Evolutionary conservation across 208 protist species (phyloP).

Genomic region (Trypanosoma boissoni): DNA sequence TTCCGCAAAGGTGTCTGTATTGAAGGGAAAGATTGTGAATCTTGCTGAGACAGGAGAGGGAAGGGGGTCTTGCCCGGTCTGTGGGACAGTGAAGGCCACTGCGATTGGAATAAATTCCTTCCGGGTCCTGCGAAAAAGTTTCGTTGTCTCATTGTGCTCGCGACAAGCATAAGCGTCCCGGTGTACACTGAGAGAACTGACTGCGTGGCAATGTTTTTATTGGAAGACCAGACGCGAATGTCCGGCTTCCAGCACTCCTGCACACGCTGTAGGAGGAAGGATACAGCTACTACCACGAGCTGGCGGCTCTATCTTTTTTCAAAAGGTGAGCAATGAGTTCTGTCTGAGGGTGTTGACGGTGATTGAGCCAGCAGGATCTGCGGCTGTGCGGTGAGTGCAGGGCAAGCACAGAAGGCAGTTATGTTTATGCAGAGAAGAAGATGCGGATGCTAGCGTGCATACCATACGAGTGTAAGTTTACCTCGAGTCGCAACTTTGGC

Average conservation of each 20-base stretch:
- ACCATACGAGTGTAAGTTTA: constrained; percentile 46
- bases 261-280: constrained; percentile 40
- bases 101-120: constrained; percentile 57
- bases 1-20: too few species aligned
- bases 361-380: constrained; percentile 38
- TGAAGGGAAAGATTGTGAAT: too few species aligned
- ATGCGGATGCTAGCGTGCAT: constrained; percentile 38
- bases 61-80: constrained; percentile 43
- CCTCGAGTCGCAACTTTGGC: constrained; percentile 48
- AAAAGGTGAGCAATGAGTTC: constrained; percentile 33
- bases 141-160: constrained; percentile 45
- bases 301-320: constrained; percentile 59
- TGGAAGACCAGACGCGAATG: constrained; percentile 38
- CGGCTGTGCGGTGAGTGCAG: constrained; percentile 39
- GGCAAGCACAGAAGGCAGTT: constrained; percentile 15
- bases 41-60: too few species aligned
- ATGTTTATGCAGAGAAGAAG: constrained; percentile 33
- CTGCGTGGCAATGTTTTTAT: constrained; percentile 41
- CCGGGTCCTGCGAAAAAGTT: constrained; percentile 30
- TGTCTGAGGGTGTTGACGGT: constrained; percentile 49
- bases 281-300: constrained; percentile 33
- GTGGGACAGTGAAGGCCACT: constrained; percentile 36
- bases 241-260: constrained; percentile 43
- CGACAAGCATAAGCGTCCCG: constrained; percentile 31
- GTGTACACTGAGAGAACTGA: not conserved